Percentiles rank a stretch among this genome's conserved stretches.
These are phyloP conservation scores for Flueggea neowawraea DNA, from an alignment of 441 rosid species.

Conservation along the genomic window DNA sequence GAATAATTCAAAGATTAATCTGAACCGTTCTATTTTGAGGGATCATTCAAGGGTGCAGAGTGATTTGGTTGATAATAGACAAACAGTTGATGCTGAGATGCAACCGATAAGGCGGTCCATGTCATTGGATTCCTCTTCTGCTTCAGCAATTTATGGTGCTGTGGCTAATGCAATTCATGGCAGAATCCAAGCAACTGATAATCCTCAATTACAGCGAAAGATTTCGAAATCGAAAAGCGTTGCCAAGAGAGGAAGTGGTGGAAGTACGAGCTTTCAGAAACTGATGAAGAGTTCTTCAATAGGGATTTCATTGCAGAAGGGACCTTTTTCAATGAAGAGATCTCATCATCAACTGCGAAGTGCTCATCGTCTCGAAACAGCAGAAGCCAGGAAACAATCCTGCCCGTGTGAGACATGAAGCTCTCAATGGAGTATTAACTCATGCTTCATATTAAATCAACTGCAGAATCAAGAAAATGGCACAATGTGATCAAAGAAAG, in stretches of 20 bases:
- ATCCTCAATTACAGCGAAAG: conserved; percentile 8
- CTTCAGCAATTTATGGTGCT: conserved; percentile 21
- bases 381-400: conserved; percentile 28
- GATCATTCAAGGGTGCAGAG: conserved; percentile 8
- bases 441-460: too few species aligned
- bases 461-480: too few species aligned
- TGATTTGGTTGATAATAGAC: conserved; percentile 7
- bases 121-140: conserved; percentile 49
- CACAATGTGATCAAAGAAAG: too few species aligned
- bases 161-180: conserved; percentile 10
- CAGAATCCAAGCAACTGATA: conserved; percentile 11
- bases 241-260: conserved; percentile 15
- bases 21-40: not conserved
- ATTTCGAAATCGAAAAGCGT: conserved; percentile 12
- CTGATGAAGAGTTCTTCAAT: conserved; percentile 29
- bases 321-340: conserved; percentile 38
- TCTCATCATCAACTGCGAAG: conserved; percentile 30
- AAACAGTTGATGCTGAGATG: conserved; percentile 12
- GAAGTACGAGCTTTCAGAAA: conserved; percentile 19
- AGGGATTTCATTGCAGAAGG: conserved; percentile 29
- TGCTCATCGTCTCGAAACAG: conserved; percentile 18
- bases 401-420: conserved; percentile 22
- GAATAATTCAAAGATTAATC: conserved; percentile 4
- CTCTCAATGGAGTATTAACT: not conserved
- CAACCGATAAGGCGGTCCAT: conserved; percentile 43